A percentile compares a stretch with the other conserved stretches of the same genome.
Conservation (phyloP, 768 basidiomycete species). For the Mycena floridula region DNA sequence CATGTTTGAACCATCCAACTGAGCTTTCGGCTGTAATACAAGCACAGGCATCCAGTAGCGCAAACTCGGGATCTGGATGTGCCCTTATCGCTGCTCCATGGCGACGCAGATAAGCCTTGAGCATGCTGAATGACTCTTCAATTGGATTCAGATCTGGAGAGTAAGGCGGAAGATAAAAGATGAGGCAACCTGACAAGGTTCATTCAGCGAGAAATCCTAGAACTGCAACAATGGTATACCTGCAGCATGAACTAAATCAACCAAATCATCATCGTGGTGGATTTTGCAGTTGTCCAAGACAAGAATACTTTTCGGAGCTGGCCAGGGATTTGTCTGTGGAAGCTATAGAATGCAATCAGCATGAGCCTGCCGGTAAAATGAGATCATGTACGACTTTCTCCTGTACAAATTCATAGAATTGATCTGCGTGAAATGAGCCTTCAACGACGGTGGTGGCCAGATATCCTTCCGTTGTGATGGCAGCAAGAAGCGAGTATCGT, state of each 20-base stretch:
- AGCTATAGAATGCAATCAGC: slow-evolving; percentile 14
- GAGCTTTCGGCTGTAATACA: slow-evolving; percentile 16
- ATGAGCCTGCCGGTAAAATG: background rate
- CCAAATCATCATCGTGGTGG: slow-evolving; percentile 17
- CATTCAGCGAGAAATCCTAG: background rate
- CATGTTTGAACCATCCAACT: slow-evolving; percentile 15
- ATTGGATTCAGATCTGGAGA: slow-evolving; percentile 31
- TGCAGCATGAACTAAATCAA: slow-evolving; percentile 15
- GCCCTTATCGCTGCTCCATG: slow-evolving; percentile 4
- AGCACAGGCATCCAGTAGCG: slow-evolving; percentile 11
- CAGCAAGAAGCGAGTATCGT: slow-evolving; percentile 26
- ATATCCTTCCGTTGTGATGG: slow-evolving; percentile 27
- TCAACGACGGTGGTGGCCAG: slow-evolving; percentile 23
- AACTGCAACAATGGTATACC: no score
- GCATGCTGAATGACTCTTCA: no score
- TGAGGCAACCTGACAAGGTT: slow-evolving; percentile 6
- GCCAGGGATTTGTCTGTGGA: slow-evolving; percentile 17
- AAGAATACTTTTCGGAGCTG: slow-evolving; percentile 4
- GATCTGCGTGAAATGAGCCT: slow-evolving; percentile 25
- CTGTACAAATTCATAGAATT: slow-evolving; percentile 30
- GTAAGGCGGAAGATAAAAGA: slow-evolving; percentile 24
- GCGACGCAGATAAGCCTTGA: slow-evolving; percentile 8
- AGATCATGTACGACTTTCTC: slow-evolving; percentile 25
- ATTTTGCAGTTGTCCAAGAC: slow-evolving; percentile 8
- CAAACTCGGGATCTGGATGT: slow-evolving; percentile 3